Conservation (phyloP, 805 yeast genomes). For the Cyberlindnera nakhonratchasimensis region DNA sequence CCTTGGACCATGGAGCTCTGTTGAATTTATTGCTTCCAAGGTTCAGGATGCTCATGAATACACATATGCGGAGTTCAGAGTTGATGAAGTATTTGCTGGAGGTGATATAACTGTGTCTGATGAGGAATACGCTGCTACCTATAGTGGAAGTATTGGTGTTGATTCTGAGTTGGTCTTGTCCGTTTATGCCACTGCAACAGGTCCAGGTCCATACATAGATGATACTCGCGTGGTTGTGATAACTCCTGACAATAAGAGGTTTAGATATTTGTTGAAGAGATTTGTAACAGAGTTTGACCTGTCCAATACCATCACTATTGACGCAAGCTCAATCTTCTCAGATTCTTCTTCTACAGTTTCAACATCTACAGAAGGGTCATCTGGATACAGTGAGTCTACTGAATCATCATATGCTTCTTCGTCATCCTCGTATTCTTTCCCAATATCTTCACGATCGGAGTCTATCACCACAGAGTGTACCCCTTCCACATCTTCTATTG, state of each 20-base stretch:
- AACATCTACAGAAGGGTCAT: background rate
- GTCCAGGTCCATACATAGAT: constrained; percentile 49
- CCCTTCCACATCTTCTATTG: too few relatives aligned
- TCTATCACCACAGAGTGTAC: too few relatives aligned
- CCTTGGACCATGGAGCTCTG: constrained; percentile 59
- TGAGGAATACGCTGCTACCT: constrained; percentile 1
- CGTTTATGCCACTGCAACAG: constrained; percentile 58
- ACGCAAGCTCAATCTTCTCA: background rate
- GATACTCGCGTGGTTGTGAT: constrained; percentile 25
- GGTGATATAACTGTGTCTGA: background rate
- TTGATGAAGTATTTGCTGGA: constrained; percentile 35
- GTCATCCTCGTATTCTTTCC: too few relatives aligned
- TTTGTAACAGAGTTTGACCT: background rate
- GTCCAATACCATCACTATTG: background rate
- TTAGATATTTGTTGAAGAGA: constrained; percentile 10
- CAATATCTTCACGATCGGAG: too few relatives aligned
- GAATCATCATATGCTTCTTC: background rate
- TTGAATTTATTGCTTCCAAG: constrained; percentile 41
- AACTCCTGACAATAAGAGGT: constrained; percentile 13
- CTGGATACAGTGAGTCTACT: background rate
- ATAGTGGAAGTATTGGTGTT: constrained; percentile 39
- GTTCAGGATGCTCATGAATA: constrained; percentile 27
- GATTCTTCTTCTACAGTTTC: background rate
- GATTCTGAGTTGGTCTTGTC: constrained; percentile 25
- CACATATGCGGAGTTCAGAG: constrained; percentile 34